These are phyloP conservation scores for Barbatosphaeria neglecta DNA, from an alignment of 495 filamentous ascomycete species.

Conservation along the genomic window DNA sequence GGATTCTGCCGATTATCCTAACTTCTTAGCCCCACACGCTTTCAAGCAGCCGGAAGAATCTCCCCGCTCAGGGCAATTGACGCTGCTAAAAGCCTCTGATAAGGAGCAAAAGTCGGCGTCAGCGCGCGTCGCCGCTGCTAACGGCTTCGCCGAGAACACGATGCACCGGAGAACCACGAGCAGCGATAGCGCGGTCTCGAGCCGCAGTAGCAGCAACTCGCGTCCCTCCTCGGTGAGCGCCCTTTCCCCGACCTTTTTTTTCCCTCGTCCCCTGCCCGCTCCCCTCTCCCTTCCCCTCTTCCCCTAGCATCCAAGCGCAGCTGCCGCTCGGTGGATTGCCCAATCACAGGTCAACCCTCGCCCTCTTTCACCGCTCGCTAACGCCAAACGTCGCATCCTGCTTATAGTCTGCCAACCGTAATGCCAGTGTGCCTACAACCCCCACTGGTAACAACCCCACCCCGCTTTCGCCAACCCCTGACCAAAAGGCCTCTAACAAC, in stretches of 20 bases:
- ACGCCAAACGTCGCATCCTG: slow-evolving; percentile 15
- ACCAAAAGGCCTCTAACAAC: slow-evolving; percentile 23
- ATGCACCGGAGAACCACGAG: slow-evolving; percentile 24
- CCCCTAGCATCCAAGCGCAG: no score
- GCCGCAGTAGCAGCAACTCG: slow-evolving; percentile 27
- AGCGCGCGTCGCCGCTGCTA: slow-evolving; percentile 10
- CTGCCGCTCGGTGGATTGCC: slow-evolving; percentile 13
- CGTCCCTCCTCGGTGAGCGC: slow-evolving; percentile 37
- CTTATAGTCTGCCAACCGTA: slow-evolving; percentile 39
- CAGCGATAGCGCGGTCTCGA: slow-evolving; percentile 32
- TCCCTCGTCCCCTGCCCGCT: not conserved
- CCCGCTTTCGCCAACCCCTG: slow-evolving; percentile 22
- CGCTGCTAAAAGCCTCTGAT: slow-evolving; percentile 20
- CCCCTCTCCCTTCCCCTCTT: slow-evolving; percentile 1
- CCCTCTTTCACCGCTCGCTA: slow-evolving; percentile 13
- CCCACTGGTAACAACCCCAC: slow-evolving; percentile 41
- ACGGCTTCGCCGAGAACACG: slow-evolving; percentile 9
- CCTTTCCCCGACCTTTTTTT: slow-evolving; percentile 5
- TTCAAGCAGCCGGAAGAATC: slow-evolving; percentile 27
- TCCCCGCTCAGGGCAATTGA: slow-evolving; percentile 21
- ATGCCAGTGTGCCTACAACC: slow-evolving; percentile 24
- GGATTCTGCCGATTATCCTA: slow-evolving; percentile 48
- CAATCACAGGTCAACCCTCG: slow-evolving; percentile 24
- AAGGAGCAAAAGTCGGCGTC: slow-evolving; percentile 21
- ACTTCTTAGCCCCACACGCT: slow-evolving; percentile 25